These are phyloP conservation scores for Cornus kousa DNA, from an alignment of 148 eudicot genomes.

Conservation along the genomic window DNA sequence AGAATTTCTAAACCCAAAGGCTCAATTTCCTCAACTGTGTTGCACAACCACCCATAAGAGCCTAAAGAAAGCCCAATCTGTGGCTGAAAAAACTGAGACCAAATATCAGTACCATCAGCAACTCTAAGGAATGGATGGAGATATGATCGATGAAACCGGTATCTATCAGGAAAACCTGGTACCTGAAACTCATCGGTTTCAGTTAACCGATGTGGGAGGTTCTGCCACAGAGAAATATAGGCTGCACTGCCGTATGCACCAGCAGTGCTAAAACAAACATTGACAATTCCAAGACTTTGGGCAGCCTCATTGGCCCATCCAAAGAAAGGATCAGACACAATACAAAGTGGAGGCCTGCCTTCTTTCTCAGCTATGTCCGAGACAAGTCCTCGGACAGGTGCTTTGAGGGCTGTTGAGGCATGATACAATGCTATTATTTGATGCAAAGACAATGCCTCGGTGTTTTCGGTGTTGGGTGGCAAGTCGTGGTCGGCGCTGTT, in stretches of 20 bases:
- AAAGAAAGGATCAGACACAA: conserved; percentile 53
- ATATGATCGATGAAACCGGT: conserved; percentile 36
- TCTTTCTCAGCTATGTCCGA: conserved; percentile 20
- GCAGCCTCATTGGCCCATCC: conserved; percentile 72
- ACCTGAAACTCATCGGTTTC: conserved; percentile 42
- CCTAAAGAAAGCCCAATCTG: conserved; percentile 30
- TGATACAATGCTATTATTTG: conserved; percentile 32
- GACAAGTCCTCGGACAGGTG: conserved; percentile 23
- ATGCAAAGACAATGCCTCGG: conserved; percentile 31
- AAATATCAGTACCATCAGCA: conserved; percentile 59
- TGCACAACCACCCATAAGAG: conserved; percentile 59
- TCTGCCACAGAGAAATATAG: conserved; percentile 50
- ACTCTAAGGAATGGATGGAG: conserved; percentile 44
- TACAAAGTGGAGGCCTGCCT: conserved; percentile 48
- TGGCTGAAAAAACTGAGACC: conserved; percentile 65
- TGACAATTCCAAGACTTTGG: conserved; percentile 27
- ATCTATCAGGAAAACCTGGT: conserved; percentile 64
- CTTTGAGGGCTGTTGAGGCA: conserved; percentile 36
- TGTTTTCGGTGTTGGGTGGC: conserved; percentile 52
- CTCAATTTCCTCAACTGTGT: conserved; percentile 65
- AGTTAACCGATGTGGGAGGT: conserved; percentile 52
- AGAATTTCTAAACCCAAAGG: conserved; percentile 51
- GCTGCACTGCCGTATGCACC: conserved; percentile 80
- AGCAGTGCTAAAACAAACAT: conserved; percentile 54
- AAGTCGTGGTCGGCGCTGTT: conserved; percentile 35